Conservation (phyloP, 177 flowering plant genomes). For the Vitis hybrid region DNA sequence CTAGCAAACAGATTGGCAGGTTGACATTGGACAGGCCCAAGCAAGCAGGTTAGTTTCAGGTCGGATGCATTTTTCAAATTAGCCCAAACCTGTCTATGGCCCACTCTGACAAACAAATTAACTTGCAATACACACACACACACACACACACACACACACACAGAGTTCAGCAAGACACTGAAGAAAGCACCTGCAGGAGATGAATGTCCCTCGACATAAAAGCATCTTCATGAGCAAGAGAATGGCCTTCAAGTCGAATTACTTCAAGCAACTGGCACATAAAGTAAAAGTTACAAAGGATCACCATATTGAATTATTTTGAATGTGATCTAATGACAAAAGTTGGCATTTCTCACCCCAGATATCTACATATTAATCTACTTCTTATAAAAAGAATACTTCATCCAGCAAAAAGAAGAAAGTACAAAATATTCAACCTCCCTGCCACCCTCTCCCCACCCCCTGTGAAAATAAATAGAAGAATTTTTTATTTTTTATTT, state of each 20-base stretch:
- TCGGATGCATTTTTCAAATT: no score
- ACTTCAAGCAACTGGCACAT: slow-evolving; percentile 79
- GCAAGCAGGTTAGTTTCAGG: no score
- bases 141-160: neutral
- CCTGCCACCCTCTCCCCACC: no score
- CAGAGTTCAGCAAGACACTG: neutral
- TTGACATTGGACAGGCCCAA: no score
- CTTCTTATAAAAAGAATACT: no score
- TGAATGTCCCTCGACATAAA: slow-evolving; percentile 79
- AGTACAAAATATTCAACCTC: no score
- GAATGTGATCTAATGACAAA: neutral
- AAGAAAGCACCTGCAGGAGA: slow-evolving; percentile 71
- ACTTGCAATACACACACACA: neutral
- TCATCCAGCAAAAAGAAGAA: no score
- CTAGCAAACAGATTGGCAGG: no score
- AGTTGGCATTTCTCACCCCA: neutral
- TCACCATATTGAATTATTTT: neutral
- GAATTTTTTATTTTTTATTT: no score
- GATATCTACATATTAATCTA: no score
- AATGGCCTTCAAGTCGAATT: slow-evolving; percentile 89
- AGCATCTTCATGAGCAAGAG: slow-evolving; percentile 76
- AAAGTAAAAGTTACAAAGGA: slow-evolving; percentile 5
- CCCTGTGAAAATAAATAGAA: no score
- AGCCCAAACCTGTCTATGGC: no score
- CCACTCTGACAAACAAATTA: neutral